Percentiles rank a stretch among this genome's conserved stretches.
Evolutionary conservation across 305 asterid genomes (phyloP).

Genomic region (Rubia tinctorum): DNA sequence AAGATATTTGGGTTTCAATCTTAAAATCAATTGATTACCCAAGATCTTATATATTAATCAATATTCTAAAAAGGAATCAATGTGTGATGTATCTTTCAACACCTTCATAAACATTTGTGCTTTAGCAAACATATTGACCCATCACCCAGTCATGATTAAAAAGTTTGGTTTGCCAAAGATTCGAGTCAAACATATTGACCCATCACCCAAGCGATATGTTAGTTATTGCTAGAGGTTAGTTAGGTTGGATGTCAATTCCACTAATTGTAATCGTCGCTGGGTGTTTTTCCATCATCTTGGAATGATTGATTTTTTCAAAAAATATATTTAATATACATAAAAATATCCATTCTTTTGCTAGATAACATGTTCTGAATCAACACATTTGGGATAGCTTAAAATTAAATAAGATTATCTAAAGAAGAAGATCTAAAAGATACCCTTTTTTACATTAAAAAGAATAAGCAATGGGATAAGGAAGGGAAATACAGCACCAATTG

Average conservation of each 20-base stretch:
- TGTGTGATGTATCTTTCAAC: too few species aligned
- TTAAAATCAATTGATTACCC: too few species aligned
- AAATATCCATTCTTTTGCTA: neutral
- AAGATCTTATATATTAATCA: too few species aligned
- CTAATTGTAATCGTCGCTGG: too few species aligned
- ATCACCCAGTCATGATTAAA: neutral
- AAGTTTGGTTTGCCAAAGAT: neutral
- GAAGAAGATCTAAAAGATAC: neutral
- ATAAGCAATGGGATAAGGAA: neutral
- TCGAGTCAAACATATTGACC: neutral
- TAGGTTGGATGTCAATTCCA: too few species aligned
- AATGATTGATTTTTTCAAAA: too few species aligned
- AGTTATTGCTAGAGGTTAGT: neutral
- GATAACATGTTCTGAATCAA: neutral
- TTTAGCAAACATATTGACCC: neutral
- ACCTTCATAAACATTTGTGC: neutral
- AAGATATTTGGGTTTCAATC: too few species aligned
- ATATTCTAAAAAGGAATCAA: too few species aligned
- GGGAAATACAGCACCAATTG: neutral
- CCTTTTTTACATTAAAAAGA: neutral
- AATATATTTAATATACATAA: too few species aligned
- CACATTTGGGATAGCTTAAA: neutral
- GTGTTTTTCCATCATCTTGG: too few species aligned
- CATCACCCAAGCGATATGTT: neutral
- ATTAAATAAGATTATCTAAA: neutral